A percentile compares a stretch with the other conserved stretches of the same genome.
Conservation (phyloP, 1,139 yeast species). For the Suhomyces anneliseae region DNA sequence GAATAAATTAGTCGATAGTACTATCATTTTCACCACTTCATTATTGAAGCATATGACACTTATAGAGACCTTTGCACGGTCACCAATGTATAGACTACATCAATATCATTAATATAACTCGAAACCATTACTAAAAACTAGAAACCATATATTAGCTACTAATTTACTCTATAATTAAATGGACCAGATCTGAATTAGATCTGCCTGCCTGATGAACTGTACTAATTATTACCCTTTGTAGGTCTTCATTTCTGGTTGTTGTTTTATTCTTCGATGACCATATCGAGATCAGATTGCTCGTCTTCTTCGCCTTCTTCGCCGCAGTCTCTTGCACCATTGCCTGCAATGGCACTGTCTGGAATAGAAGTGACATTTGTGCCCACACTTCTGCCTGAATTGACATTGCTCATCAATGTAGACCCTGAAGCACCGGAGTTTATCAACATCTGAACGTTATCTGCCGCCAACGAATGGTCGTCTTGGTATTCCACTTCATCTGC, state of each 20-base stretch:
- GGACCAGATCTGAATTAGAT: too few species aligned
- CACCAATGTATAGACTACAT: not conserved
- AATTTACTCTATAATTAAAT: too few species aligned
- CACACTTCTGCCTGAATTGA: constrained; percentile 20
- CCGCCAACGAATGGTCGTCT: constrained; percentile 45
- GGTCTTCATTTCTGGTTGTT: not conserved
- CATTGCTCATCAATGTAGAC: constrained; percentile 8
- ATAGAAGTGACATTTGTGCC: constrained; percentile 21
- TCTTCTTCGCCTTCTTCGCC: constrained; percentile 21
- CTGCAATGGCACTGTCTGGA: constrained; percentile 15
- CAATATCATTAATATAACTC: too few species aligned
- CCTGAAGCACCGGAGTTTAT: constrained; percentile 22
- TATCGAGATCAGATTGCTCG: constrained; percentile 44
- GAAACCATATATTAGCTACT: too few species aligned
- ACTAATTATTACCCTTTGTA: too few species aligned
- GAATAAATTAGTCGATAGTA: too few species aligned
- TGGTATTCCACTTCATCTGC: constrained; percentile 61
- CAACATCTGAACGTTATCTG: constrained; percentile 16
- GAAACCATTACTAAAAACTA: too few species aligned
- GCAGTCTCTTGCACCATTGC: constrained; percentile 3
- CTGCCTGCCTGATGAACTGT: too few species aligned
- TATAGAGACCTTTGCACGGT: not conserved
- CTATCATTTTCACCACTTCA: too few species aligned
- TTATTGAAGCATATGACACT: not conserved
- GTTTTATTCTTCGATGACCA: constrained; percentile 44